Evolutionary conservation across 139 green algal species (phyloP).

Genomic region (Edaphochlamys debaryana): DNA sequence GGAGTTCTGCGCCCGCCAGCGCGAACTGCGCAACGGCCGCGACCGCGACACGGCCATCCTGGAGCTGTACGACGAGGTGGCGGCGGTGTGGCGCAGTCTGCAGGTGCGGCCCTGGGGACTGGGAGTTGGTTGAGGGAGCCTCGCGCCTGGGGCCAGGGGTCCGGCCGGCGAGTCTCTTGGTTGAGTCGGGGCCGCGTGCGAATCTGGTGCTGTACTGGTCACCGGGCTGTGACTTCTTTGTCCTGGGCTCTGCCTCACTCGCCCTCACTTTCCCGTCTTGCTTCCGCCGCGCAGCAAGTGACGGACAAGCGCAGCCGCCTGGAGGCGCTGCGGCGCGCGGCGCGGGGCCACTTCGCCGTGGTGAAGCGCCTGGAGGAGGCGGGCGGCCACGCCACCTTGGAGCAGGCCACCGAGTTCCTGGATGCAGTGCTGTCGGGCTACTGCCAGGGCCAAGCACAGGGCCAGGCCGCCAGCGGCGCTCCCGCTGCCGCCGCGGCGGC

Average conservation of each 20-base stretch:
- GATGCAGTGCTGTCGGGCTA: constrained; percentile 63
- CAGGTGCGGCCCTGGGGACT: no score
- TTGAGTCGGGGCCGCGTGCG: no score
- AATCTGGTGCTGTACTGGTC: no score
- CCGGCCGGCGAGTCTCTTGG: no score
- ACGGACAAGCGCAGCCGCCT: constrained; percentile 58
- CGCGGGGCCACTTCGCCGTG: constrained; percentile 62
- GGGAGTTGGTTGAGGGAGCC: no score
- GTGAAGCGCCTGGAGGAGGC: constrained; percentile 57
- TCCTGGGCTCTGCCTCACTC: no score
- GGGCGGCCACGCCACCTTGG: constrained; percentile 46
- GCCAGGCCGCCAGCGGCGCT: background rate
- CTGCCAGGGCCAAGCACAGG: constrained; percentile 28
- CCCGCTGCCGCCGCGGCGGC: background rate
- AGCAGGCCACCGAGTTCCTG: constrained; percentile 68
- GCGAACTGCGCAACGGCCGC: constrained; percentile 52
- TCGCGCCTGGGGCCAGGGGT: no score
- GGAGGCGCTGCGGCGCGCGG: constrained; percentile 59
- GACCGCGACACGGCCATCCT: constrained; percentile 61
- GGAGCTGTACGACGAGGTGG: constrained; percentile 72
- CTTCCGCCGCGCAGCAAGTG: constrained; percentile 34
- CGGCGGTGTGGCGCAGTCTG: constrained; percentile 71
- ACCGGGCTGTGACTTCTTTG: no score
- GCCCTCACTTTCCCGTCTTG: background rate
- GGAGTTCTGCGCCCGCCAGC: constrained; percentile 58